Percentiles rank a stretch among this genome's conserved stretches.
Conservation (phyloP, 495 filamentous ascomycete genomes). For the Penicillium malachiteum region DNA sequence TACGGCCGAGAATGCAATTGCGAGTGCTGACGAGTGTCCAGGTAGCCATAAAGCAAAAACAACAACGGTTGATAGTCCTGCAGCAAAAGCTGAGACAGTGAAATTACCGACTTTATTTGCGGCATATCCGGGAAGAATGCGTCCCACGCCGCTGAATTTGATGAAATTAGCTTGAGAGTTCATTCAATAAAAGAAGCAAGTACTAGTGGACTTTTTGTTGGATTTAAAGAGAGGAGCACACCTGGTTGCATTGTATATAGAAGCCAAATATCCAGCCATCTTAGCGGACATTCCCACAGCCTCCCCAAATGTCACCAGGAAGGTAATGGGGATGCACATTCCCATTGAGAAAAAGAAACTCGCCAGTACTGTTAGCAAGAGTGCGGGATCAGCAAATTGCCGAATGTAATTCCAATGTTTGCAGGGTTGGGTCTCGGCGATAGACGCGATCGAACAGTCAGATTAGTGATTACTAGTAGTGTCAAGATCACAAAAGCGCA, state of each 20-base stretch:
- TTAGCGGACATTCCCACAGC: constrained; percentile 23
- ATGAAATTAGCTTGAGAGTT: constrained; percentile 9
- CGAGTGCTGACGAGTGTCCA: constrained; percentile 12
- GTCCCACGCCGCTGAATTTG: constrained; percentile 24
- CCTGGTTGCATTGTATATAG: constrained; percentile 34
- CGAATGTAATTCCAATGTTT: constrained; percentile 27
- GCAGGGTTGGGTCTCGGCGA: constrained; percentile 18
- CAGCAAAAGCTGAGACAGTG: constrained; percentile 31
- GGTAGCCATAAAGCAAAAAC: constrained; percentile 38
- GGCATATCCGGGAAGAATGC: constrained; percentile 26
- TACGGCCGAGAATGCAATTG: constrained; percentile 29
- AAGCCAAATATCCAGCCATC: constrained; percentile 29
- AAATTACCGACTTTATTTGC: constrained; percentile 34
- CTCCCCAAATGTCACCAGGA: constrained; percentile 25
- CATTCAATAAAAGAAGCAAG: too few species aligned
- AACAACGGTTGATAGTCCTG: constrained; percentile 20
- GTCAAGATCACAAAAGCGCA: constrained; percentile 36
- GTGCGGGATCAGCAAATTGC: constrained; percentile 56
- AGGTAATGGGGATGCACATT: constrained; percentile 37
- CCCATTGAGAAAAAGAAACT: constrained; percentile 30
- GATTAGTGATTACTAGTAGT: constrained; percentile 27
- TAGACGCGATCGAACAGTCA: constrained; percentile 28
- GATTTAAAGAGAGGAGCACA: constrained; percentile 6
- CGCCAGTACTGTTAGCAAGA: constrained; percentile 46
- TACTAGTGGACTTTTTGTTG: neutral